Evolutionary conservation across 306 rosid genomes (phyloP), one percentile per base, ranked within the genome.

Genomic region (Cucumis melo): DNA sequence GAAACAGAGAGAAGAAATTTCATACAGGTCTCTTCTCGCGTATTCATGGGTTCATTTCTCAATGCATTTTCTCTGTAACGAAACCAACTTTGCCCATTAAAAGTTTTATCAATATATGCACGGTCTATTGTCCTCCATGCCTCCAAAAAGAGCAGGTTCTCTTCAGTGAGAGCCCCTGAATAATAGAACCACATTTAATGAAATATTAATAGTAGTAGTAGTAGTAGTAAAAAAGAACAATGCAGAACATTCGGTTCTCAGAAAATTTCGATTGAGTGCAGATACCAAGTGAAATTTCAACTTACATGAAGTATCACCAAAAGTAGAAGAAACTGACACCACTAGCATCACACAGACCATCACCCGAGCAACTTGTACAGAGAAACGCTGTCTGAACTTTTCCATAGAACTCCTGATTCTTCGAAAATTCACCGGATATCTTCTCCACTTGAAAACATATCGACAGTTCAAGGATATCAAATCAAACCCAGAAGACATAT

Each of bases 61-160:
- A 94, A 81, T 51, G 96, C 97, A 85, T 90, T 83, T 85, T 94
- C 98, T 87, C 98, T 90, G 81, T 90, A 94, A 78, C 89, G 90
- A 81, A 94, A 94, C 98, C 98, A 94, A 85, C 90, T 94, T 67
- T 94, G 98, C 44, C 98, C 98, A 70, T 94, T 90, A 78, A 94
- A 94, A 78, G 79, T 83, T 85, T 94, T 94, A 85, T 91, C 98
- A 24, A 94, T 83, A 84, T 94, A 94, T 32, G 98, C 97, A 62
- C 97, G 87, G 77, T 94, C 98, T 82, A 91, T 94, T 66, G 89
- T 87, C 83, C 92, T 88, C 98, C 98, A 94, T 0, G 98, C 98
- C 90, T 94, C 98, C 75, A 94, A 77, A 88, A 94, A 94, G 77
- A 94, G 86, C 29, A 91, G 91, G 86, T 91, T 94, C 87, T 91